A percentile compares a stretch with the other conserved stretches of the same genome.
Evolutionary conservation across 345 rosid species (phyloP).

Genomic region (Linum lewisii): DNA sequence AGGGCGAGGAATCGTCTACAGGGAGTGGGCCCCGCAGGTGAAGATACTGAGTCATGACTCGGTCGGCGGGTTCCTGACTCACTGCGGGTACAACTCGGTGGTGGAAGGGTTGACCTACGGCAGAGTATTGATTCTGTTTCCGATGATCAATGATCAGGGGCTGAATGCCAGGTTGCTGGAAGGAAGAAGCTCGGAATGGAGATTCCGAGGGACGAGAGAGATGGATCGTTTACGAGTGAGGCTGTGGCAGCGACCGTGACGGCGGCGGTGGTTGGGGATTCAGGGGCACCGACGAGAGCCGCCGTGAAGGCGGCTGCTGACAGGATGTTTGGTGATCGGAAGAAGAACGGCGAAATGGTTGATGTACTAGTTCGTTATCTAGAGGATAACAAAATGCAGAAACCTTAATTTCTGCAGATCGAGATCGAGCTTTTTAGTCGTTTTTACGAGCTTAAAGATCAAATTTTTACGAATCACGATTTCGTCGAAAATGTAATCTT

Average conservation of each 20-base stretch:
- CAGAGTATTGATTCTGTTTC: constrained; percentile 13
- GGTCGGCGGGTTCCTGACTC: constrained; percentile 21
- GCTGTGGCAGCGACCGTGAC: constrained; percentile 8
- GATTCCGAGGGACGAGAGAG: constrained; percentile 11
- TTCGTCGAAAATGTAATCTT: too few species aligned
- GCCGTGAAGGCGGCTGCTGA: not conserved
- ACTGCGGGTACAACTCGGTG: constrained; percentile 20
- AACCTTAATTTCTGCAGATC: too few species aligned
- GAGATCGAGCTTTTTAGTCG: too few species aligned
- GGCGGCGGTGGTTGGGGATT: constrained; percentile 2
- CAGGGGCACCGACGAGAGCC: not conserved
- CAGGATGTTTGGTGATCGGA: not conserved
- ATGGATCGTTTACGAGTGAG: constrained; percentile 17
- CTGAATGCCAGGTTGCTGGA: constrained; percentile 18
- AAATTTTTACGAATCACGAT: too few species aligned
- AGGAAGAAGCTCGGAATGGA: constrained; percentile 16
- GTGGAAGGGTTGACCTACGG: constrained; percentile 10
- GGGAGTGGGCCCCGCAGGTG: constrained; percentile 16
- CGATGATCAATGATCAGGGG: constrained; percentile 17
- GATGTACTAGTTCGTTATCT: constrained; percentile 3
- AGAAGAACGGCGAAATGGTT: not conserved
- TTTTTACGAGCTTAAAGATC: too few species aligned
- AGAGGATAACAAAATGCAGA: not conserved
- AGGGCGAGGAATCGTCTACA: constrained; percentile 6
- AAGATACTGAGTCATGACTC: constrained; percentile 19